Percentiles rank a stretch among this genome's conserved stretches.
phyloP scores from a whole-genome alignment of 139 green algal species.

The Chloropicon primus region DNA sequence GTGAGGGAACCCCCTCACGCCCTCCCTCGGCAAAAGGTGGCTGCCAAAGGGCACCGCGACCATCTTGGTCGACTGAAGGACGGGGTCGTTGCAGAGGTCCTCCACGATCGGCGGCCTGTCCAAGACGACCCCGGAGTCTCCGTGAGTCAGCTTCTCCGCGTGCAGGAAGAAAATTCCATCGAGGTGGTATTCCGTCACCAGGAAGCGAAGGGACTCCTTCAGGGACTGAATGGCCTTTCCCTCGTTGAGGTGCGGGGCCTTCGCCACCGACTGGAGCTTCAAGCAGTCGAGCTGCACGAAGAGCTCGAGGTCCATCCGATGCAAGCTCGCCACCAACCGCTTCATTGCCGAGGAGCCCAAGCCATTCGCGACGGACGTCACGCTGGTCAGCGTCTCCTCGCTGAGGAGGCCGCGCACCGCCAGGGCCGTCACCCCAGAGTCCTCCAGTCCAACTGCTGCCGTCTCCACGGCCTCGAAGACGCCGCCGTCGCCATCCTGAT shows the following conservation, averaged over 20 bases:
- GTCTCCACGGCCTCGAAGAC: neutral
- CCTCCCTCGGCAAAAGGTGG: neutral
- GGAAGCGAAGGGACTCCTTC: neutral
- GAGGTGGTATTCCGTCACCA: neutral
- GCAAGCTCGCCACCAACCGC: neutral
- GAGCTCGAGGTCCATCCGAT: neutral
- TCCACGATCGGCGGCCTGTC: neutral
- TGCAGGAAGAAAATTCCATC: neutral
- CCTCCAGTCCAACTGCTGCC: neutral
- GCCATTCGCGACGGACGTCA: too few relatives aligned
- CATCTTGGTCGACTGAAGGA: neutral
- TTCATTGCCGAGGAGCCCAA: neutral
- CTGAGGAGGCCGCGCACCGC: neutral
- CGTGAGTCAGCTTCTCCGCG: neutral
- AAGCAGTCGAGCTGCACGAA: neutral
- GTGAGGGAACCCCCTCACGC: neutral
- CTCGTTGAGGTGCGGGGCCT: neutral
- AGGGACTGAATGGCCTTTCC: neutral
- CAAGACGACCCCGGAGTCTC: neutral
- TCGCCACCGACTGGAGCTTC: neutral
- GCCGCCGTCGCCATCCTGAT: neutral
- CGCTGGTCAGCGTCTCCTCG: neutral
- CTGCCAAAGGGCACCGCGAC: neutral
- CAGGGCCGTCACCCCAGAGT: neutral
- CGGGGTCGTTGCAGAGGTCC: neutral